Base-by-base conservation (phyloP, 2,329 filamentous ascomycete species). In the Diaporthe caulivora region DNA sequence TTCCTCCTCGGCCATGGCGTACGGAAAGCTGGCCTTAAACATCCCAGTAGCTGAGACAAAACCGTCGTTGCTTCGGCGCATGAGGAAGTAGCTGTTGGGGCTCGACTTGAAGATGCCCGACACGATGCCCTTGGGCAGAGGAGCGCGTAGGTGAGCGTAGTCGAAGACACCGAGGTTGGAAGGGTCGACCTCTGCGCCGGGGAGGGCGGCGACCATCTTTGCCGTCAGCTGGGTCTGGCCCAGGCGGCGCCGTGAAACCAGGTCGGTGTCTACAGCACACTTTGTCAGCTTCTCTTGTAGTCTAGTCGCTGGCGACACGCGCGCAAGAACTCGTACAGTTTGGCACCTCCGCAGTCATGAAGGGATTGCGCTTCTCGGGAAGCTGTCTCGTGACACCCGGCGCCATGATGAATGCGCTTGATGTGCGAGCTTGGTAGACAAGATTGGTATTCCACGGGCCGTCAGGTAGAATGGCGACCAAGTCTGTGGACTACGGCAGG, bases 41-140 rank as follows among this genome's bases (percentile, higher is more conserved):
- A 97, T 96, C 83, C 94, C 94, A 7, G 94, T 97, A 15, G 94
- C 94, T 76, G 93, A 95, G 73, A 97, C 91, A 82, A 90, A 97
- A 75, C 94, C 94, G 81, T 97, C 94, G 80, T 91, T 91, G 83
- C 94, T 96, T 78, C 94, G 92, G 83, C 94, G 92, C 94, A 99
- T 99, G 78, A 99, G 86, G 83, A 98, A 99, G 85, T 99, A 99
- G 78, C 94, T 97, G 82, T 95, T 95, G 7, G 97, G 96, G 81
- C 92, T 92, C 74, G 92, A 92, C 80, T 94, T 93, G 87, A 98
- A 98, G 79, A 99, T 97, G 80, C 97, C 97, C 8, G 95, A 98
- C 37, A 92, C 91, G 78, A 98, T 92, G 76, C 97, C 95, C 83
- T 95, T 97, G 65, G 97, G 97, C 60, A 99, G 86, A 18, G 97